phyloP scores from a whole-genome alignment of 371 early-diverging fungal genomes.

The Mucor velutinosus region DNA sequence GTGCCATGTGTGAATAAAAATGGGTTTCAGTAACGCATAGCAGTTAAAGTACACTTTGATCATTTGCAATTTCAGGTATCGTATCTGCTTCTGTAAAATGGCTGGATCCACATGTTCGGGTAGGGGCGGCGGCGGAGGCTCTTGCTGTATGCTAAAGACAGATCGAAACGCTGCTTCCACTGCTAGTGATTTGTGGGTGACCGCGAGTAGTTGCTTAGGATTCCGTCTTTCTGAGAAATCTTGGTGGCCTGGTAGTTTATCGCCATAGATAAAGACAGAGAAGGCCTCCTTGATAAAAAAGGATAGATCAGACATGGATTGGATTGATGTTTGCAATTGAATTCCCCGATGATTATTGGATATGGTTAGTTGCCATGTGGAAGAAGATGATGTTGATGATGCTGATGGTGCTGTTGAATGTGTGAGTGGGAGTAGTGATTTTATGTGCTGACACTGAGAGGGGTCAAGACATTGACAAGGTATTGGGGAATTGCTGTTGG shows the following conservation, averaged over 20 bases:
- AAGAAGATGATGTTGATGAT: not conserved
- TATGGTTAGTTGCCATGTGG: conserved; percentile 9
- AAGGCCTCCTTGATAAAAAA: conserved; percentile 13
- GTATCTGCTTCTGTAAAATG: not conserved
- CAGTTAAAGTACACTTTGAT: conserved; percentile 32
- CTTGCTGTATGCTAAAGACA: not conserved
- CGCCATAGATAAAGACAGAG: not conserved
- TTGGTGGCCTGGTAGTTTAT: not conserved
- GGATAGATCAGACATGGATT: conserved; percentile 19
- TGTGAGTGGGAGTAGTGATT: not conserved
- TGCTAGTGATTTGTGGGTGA: conserved; percentile 7
- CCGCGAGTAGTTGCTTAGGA: not conserved
- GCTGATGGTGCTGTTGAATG: not conserved
- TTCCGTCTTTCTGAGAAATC: not conserved
- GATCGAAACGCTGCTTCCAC: not conserved
- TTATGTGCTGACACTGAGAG: not conserved
- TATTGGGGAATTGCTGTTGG: not conserved
- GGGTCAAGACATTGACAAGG: not conserved
- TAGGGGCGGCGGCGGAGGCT: not conserved
- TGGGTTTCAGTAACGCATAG: conserved; percentile 14
- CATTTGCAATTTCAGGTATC: conserved; percentile 3
- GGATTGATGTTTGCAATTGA: conserved; percentile 16
- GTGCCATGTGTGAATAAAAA: conserved; percentile 27
- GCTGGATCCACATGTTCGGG: not conserved
- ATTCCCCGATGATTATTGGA: conserved; percentile 7